These are phyloP conservation scores for Tulasnella sp. DNA, from an alignment of 768 basidiomycete species.

Conservation along the genomic window DNA sequence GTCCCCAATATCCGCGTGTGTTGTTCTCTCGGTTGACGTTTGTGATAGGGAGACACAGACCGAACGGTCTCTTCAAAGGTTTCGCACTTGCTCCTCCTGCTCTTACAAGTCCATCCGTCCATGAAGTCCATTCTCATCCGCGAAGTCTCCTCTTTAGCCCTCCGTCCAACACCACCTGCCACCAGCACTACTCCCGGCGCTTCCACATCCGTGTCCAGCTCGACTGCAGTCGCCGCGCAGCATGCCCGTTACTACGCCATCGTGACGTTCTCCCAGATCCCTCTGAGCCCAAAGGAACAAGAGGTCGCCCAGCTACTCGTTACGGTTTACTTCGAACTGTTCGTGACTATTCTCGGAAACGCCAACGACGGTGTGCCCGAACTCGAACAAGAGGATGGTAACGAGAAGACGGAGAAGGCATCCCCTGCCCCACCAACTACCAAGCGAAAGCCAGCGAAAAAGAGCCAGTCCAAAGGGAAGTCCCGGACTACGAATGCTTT, in stretches of 20 bases:
- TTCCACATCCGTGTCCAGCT: constrained; percentile 18
- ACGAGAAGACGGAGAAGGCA: constrained; percentile 20
- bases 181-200: constrained; percentile 31
- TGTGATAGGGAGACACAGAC: constrained; percentile 69
- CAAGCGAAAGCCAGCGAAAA: constrained; percentile 27
- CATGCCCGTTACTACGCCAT: constrained; percentile 86
- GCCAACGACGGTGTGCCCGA: constrained; percentile 23
- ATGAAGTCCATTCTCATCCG: constrained; percentile 88
- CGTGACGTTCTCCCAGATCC: constrained; percentile 90
- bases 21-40: not conserved
- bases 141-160: constrained; percentile 69
- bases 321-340: constrained; percentile 89
- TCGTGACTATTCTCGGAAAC: constrained; percentile 58
- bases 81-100: constrained; percentile 77
- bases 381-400: constrained; percentile 21
- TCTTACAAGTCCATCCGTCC: constrained; percentile 79
- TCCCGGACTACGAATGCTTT: constrained; percentile 38
- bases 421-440: not conserved
- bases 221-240: constrained; percentile 17
- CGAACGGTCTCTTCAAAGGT: constrained; percentile 78
- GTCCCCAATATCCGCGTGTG: constrained; percentile 22
- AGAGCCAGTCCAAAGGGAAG: constrained; percentile 34
- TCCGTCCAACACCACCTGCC: constrained; percentile 39
- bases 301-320: constrained; percentile 68
- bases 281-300: constrained; percentile 50